Evolutionary conservation across 1,284 basidiomycete genomes (phyloP), one percentile per base, ranked within the genome.

Genomic region (Malassezia nana): DNA sequence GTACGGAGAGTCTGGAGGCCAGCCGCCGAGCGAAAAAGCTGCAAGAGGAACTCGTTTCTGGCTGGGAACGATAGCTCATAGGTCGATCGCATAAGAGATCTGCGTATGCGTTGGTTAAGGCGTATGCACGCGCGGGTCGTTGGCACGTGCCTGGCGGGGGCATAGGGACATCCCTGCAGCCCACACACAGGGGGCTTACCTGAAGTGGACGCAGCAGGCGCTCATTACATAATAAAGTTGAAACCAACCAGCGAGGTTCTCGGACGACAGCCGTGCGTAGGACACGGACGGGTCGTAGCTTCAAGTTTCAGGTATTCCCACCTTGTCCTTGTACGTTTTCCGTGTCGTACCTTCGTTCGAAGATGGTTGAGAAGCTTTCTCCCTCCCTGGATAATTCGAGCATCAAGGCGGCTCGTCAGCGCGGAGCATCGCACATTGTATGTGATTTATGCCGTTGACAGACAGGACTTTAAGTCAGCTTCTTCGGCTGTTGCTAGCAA

Each of bases 401-500:
- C 41, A 63, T 67, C 61, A 68, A 67, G 60, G 65, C 66, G 16
- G 67, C 68, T 47, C 66, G 69, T 50, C 66, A 67, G 49, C 62
- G 69, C 44, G 69, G 66, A 29, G 68, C 66, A 32, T 70, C 68
- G 24, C 68, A 70, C 59, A 72, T 72, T 31, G 69, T 72, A 60
- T 62, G 69, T 69, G 25, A 13, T 28, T n/a, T 13, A 30, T 13
- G 18, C 8, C 22, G 4, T 25, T 52, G 22, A 47, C 39, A 8
- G 29, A 30, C 46, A 78, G 76, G 77, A 94, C 79, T 94, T 94
- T 83, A 92, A 94, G 81, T 92, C 89, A 35, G 92, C 92, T 63
- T 94, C 91, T 53, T 96, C 92, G 44, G 92, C 92, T 66, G 87
- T 98, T 68, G 86, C 90, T 33, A 89, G 90, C 66, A 96, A 95